Base-by-base conservation (phyloP, 208 protist species). In the Wallacemonas collosoma region DNA sequence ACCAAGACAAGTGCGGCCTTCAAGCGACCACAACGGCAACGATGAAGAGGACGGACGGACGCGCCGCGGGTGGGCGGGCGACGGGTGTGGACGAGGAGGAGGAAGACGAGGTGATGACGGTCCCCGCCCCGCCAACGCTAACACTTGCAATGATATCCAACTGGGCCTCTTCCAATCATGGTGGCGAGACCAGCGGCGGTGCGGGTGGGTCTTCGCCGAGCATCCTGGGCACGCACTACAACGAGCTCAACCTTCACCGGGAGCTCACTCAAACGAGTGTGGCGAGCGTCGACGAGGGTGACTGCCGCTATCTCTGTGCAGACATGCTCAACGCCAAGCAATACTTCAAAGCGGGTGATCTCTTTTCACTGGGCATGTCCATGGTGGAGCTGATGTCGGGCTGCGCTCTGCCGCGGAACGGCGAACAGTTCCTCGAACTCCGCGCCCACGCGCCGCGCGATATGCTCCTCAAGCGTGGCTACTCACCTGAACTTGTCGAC, bases 281-380 rank as follows among this genome's bases (percentile, higher is more conserved):
- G 17, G 68, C 73, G n/a, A 94, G 88, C 77, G 77, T 95, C 8
- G 94, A 98, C 54, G 94, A 98, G 69, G 94, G 94, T 15, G 94
- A 98, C 79, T 93, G 88, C 72, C 87, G 92, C 50, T 98, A 98
- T 77, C 73, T 98, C 2, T 93, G 92, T 73, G 65, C 81, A 0
- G 94, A 98, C 69, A 97, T 98, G 94, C 79, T 98, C 36, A 98
- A 98, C 79, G 80, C 90, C 50, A 96, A 97, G 77, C 68, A 40
- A 9, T 68, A 94, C 74, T 86, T 89, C 61, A 90, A 82, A 64
- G 90, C 85, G 2, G 94, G 90, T 5, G 94, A 98, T 68, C 90
- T 98, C 73, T 98, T 97, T 79, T 87, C 87, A 1, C 81, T 98
- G n/a, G 94, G 94, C 40, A 94, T 98, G 79, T 95, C 90, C 41